These are phyloP conservation scores for Mitragyna speciosa DNA, from an alignment of 257 asterid genomes.

Conservation along the genomic window DNA sequence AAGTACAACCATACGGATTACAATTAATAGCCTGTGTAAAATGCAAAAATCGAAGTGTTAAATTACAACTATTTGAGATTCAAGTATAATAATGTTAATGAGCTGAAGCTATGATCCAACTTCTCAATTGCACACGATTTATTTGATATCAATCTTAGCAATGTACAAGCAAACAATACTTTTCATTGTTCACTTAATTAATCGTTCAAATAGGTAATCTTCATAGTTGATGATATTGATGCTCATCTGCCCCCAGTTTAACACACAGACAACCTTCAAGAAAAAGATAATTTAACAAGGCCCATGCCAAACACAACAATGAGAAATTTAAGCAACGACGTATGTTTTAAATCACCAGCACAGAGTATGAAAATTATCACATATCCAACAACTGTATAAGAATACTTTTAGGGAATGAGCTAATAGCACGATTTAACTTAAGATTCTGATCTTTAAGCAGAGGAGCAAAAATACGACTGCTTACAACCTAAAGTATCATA, in stretches of 20 bases:
- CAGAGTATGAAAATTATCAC: not conserved
- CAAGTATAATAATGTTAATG: too few relatives aligned
- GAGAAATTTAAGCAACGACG: too few relatives aligned
- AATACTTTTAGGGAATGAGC: not conserved
- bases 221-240: not conserved
- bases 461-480: not conserved
- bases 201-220: not conserved
- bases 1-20: conserved; percentile 68
- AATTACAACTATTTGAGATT: not conserved
- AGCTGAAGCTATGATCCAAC: too few relatives aligned
- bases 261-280: not conserved
- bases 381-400: not conserved
- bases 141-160: too few relatives aligned
- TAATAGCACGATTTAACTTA: not conserved
- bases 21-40: conserved; percentile 67
- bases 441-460: not conserved
- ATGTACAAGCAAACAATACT: too few relatives aligned
- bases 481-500: not conserved
- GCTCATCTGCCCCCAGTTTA: not conserved
- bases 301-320: too few relatives aligned
- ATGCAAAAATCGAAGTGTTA: not conserved
- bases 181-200: too few relatives aligned
- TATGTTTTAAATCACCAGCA: not conserved
- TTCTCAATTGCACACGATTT: too few relatives aligned
- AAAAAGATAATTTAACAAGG: not conserved